A percentile compares a stretch with the other conserved stretches of the same genome.
These are phyloP conservation scores for Saccharomycopsis lassenensis DNA, from an alignment of 805 yeast species.

Conservation along the genomic window DNA sequence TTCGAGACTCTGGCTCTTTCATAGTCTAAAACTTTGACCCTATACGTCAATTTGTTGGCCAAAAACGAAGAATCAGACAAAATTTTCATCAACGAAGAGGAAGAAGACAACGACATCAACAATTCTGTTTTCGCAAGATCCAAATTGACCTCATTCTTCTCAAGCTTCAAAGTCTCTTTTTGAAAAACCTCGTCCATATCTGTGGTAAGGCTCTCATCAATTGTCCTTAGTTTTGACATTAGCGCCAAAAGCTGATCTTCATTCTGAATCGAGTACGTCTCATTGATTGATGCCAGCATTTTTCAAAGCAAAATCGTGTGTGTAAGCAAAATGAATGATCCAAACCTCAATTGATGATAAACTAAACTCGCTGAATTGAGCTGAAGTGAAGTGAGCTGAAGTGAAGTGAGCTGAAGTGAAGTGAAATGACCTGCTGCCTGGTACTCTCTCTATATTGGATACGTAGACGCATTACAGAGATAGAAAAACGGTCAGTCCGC, in stretches of 20 bases:
- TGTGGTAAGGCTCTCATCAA: slow-evolving; percentile 1
- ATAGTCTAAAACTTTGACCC: slow-evolving; percentile 56
- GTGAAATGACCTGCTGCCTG: no score
- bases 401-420: no score
- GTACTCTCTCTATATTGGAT: no score
- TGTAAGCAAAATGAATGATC: no score
- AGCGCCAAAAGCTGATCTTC: background rate
- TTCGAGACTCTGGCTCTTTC: slow-evolving; percentile 56
- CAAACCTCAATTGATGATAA: no score
- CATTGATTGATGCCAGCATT: no score
- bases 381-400: no score
- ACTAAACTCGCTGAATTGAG: no score
- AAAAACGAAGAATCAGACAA: slow-evolving; percentile 51
- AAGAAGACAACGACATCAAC: slow-evolving; percentile 46
- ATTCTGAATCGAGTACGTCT: background rate
- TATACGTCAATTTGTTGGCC: slow-evolving; percentile 57
- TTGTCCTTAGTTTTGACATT: background rate
- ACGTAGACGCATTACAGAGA: no score
- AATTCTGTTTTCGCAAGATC: slow-evolving; percentile 55
- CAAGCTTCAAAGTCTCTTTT: background rate
- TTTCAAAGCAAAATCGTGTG: no score
- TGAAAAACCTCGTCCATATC: slow-evolving; percentile 3
- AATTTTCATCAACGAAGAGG: slow-evolving; percentile 43
- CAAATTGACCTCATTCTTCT: slow-evolving; percentile 24
- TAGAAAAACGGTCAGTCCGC: no score